A percentile compares a stretch with the other conserved stretches of the same genome.
phyloP scores from a whole-genome alignment of 2,329 filamentous ascomycete genomes.

The Hymenoscyphus infarciens region DNA sequence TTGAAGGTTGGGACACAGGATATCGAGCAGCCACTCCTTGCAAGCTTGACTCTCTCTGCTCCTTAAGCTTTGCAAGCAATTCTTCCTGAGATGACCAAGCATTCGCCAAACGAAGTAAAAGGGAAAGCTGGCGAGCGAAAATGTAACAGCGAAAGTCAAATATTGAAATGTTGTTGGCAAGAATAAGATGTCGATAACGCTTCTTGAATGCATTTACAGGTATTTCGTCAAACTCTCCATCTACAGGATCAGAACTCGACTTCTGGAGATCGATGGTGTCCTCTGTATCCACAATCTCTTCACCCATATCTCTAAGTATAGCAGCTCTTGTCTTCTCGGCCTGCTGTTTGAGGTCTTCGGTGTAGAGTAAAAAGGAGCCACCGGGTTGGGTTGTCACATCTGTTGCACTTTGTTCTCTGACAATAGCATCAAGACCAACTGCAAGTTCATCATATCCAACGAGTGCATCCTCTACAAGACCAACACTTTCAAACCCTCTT shows the following conservation, averaged over 20 bases:
- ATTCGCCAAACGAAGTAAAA: constrained; percentile 82
- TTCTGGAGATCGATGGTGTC: constrained; percentile 49
- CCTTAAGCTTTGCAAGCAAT: constrained; percentile 57
- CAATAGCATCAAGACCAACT: constrained; percentile 77
- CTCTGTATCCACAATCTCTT: constrained; percentile 33
- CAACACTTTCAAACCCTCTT: constrained; percentile 91
- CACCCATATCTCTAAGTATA: constrained; percentile 36
- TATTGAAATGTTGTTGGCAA: constrained; percentile 90
- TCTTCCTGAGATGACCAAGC: constrained; percentile 60
- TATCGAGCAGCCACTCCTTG: constrained; percentile 54
- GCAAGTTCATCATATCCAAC: constrained; percentile 93
- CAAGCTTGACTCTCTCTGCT: constrained; percentile 57
- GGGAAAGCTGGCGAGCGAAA: constrained; percentile 80
- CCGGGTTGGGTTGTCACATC: constrained; percentile 63
- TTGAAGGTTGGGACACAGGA: constrained; percentile 44
- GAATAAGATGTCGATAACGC: constrained; percentile 84
- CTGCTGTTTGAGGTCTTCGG: constrained; percentile 65
- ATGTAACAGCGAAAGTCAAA: constrained; percentile 96
- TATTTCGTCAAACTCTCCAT: constrained; percentile 50
- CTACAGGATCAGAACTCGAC: constrained; percentile 37
- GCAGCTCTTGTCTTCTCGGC: constrained; percentile 51
- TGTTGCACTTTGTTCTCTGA: constrained; percentile 66
- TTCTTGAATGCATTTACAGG: constrained; percentile 65
- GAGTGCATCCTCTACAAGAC: constrained; percentile 89
- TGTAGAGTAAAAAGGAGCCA: constrained; percentile 67